These are phyloP conservation scores for Penicillium maclennaniae DNA, from an alignment of 495 filamentous ascomycete species.

Conservation along the genomic window DNA sequence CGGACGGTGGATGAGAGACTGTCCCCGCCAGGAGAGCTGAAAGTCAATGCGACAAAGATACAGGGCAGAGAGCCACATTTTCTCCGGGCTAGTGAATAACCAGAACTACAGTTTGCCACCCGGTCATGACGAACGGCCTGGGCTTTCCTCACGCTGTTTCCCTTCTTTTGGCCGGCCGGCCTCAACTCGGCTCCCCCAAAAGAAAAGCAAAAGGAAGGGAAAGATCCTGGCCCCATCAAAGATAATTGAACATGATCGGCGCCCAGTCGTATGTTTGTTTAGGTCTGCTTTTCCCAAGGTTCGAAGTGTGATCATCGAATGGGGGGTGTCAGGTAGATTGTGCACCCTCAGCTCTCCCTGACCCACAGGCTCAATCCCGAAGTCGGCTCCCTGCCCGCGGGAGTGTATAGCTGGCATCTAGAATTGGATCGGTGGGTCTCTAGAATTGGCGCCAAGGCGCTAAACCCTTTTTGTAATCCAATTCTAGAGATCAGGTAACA, in stretches of 20 bases:
- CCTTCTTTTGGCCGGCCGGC: not conserved
- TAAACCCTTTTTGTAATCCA: too few species aligned
- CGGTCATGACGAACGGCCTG: not conserved
- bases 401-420: too few species aligned
- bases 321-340: not conserved
- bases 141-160: not conserved
- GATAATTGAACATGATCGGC: not conserved
- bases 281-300: not conserved
- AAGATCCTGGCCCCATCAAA: not conserved
- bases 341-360: not conserved
- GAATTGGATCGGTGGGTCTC: too few species aligned
- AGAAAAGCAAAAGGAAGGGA: too few species aligned
- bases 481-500: too few species aligned
- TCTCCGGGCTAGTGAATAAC: not conserved
- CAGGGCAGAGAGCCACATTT: conserved; percentile 1
- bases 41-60: conserved; percentile 3
- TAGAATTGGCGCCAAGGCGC: too few species aligned
- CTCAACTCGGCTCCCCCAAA: conserved; percentile 2
- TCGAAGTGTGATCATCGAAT: not conserved
- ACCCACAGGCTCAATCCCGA: not conserved
- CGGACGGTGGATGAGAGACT: not conserved
- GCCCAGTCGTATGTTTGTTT: not conserved
- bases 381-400: too few species aligned
- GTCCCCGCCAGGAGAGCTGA: conserved; percentile 16
- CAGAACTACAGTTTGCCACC: conserved; percentile 5